Conservation (phyloP, 305 asterid genomes). For the Fraxinus angustifolia region DNA sequence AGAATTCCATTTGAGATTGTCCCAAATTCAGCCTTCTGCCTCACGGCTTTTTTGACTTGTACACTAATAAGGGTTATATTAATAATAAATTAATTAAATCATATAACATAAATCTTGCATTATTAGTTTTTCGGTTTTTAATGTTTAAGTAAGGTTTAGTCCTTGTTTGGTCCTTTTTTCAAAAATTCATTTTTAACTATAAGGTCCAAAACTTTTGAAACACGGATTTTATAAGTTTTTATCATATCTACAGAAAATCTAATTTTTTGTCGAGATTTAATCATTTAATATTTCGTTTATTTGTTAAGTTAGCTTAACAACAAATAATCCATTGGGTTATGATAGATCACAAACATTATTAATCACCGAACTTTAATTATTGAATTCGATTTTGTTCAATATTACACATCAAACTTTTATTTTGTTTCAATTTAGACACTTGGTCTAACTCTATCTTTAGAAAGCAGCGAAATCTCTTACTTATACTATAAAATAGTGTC, state of each 20-base stretch:
- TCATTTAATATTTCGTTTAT: too few relatives aligned
- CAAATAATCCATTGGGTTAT: not conserved
- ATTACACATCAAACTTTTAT: not conserved
- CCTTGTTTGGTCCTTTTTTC: too few relatives aligned
- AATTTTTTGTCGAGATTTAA: too few relatives aligned
- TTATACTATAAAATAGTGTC: not conserved
- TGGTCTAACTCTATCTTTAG: too few relatives aligned
- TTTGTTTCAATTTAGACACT: not conserved
- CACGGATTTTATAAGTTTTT: too few relatives aligned
- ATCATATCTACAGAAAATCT: too few relatives aligned
- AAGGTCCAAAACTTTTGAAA: too few relatives aligned
- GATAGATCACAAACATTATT: not conserved
- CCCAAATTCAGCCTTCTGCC: not conserved
- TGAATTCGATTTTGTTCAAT: too few relatives aligned
- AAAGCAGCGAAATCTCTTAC: not conserved
- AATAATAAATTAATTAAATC: not conserved
- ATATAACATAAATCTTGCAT: not conserved
- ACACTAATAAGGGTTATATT: not conserved
- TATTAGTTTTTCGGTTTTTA: not conserved
- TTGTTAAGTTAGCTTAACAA: not conserved
- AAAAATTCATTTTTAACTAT: too few relatives aligned
- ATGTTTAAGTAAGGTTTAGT: too few relatives aligned
- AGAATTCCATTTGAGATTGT: not conserved
- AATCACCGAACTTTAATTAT: too few relatives aligned
- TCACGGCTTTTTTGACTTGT: not conserved